A percentile compares a stretch with the other conserved stretches of the same genome.
Evolutionary conservation across 768 basidiomycete genomes (phyloP).

Genomic region (Hypholoma fasciculare): DNA sequence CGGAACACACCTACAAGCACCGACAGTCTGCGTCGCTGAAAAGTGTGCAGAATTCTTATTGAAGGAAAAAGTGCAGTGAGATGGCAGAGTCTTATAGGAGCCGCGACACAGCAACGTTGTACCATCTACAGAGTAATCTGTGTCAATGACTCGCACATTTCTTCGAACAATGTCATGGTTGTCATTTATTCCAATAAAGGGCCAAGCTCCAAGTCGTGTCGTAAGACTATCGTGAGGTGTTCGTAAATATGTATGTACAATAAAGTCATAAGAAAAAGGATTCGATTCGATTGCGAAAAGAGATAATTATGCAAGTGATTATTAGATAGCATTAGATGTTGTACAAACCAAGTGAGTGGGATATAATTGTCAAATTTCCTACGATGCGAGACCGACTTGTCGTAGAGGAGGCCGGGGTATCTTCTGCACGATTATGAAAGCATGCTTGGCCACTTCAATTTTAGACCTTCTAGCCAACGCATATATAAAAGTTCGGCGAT

Average conservation of each 20-base stretch:
- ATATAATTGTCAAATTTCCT: background rate
- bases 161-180: background rate
- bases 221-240: background rate
- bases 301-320: background rate
- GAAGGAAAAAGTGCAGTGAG: constrained; percentile 2
- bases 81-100: no score
- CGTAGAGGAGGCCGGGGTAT: background rate
- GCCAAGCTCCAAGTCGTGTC: background rate
- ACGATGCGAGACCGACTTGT: background rate
- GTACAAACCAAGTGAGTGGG: background rate
- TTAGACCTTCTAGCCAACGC: constrained; percentile 93
- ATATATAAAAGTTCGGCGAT: constrained; percentile 96
- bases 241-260: constrained; percentile 7
- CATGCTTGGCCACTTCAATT: constrained; percentile 86
- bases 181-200: background rate
- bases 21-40: constrained; percentile 12
- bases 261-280: background rate
- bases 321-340: constrained; percentile 2
- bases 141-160: no score
- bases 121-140: no score
- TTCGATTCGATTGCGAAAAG: no score
- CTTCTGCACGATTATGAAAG: constrained; percentile 28
- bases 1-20: constrained; percentile 11
- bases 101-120: no score
- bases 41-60: constrained; percentile 12